A percentile compares a stretch with the other conserved stretches of the same genome.
Conservation (phyloP, 2,329 filamentous ascomycete species). For the Colletotrichum sp. region DNA sequence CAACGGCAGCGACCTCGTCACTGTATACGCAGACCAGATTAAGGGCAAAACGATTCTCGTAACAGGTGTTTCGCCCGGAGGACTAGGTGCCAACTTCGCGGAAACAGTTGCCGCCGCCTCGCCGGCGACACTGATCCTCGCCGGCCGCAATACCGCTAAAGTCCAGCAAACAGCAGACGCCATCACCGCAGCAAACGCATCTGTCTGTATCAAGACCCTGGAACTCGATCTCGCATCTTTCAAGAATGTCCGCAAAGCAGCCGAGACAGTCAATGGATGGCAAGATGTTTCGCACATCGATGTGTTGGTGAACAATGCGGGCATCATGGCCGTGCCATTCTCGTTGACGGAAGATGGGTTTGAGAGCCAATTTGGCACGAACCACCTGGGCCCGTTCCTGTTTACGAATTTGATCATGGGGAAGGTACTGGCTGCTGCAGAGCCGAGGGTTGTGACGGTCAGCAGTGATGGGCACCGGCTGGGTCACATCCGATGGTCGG, state of each 20-base stretch:
- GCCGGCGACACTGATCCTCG: conserved; percentile 49
- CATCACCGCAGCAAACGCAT: conserved; percentile 35
- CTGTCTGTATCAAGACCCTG: conserved; percentile 37
- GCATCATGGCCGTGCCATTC: conserved; percentile 42
- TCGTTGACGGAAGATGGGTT: conserved; percentile 39
- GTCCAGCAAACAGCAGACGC: conserved; percentile 40
- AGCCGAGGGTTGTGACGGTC: conserved; percentile 46
- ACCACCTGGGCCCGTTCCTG: conserved; percentile 44
- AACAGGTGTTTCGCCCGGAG: conserved; percentile 45
- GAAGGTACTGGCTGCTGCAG: conserved; percentile 30
- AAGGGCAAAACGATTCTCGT: conserved; percentile 43
- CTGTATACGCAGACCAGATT: conserved; percentile 34
- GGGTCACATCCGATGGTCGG: conserved; percentile 44
- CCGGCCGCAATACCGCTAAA: conserved; percentile 47
- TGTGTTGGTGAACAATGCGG: conserved; percentile 48
- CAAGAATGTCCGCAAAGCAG: conserved; percentile 42
- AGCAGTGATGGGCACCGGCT: conserved; percentile 49
- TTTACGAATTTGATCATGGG: conserved; percentile 42
- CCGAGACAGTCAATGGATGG: conserved; percentile 37
- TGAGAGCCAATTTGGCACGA: conserved; percentile 42
- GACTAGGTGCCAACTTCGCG: conserved; percentile 43
- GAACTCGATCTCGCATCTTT: conserved; percentile 45
- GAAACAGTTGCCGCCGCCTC: conserved; percentile 41
- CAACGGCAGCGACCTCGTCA: conserved; percentile 30
- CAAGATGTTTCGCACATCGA: conserved; percentile 38